Base-by-base conservation (phyloP, 495 filamentous ascomycete genomes). In the Aspergillus incahuasiensis region DNA sequence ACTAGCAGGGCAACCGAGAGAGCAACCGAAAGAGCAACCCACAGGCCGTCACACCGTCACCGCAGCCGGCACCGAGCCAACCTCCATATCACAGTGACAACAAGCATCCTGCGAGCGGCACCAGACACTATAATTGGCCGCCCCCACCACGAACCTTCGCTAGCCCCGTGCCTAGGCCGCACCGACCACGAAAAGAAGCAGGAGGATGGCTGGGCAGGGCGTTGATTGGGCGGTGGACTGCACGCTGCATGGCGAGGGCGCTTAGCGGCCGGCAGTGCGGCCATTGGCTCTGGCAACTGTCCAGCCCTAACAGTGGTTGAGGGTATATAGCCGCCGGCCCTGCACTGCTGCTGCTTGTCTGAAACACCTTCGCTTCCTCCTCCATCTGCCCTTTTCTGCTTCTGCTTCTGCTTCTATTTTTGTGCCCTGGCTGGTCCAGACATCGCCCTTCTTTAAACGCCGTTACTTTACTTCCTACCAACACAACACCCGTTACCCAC, bases 361-460 rank as follows among this genome's bases (percentile, higher is more conserved):
- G 54, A 56, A 56, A 56, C 54, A 50, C 21, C 54, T 55, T 55
- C 53, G 44, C 43, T 55, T 55, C 53, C 41, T 16, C 24, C 39
- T 48, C n/a, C 32, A n/a, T n/a, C n/a, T n/a, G 32, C 6, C 1
- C 34, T 12, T 28, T 43, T 56, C 46, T 48, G 25, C 40, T 55
- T 55, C 30, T 28, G 30, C 25, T 50, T 20, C 24, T n/a, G n/a
- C n/a, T 43, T 35, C 34, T 24, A 16, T 56, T 41, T 35, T 35
- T 5, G 32, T 35, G 24, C 6, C n/a, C 22, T 54, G 54, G 54
- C 54, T 56, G 54, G 54, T 45, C 54, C 54, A 56, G 40, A 44
- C 54, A 50, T 30, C 46, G 3, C 44, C 54, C 16, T 25, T 56
- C 46, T 50, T 50, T 56, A 39, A 44, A 40, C 44, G 48, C 53